These are phyloP conservation scores for Aphanomyces euteiches DNA, from an alignment of 352 stramenopile species.

Conservation along the genomic window DNA sequence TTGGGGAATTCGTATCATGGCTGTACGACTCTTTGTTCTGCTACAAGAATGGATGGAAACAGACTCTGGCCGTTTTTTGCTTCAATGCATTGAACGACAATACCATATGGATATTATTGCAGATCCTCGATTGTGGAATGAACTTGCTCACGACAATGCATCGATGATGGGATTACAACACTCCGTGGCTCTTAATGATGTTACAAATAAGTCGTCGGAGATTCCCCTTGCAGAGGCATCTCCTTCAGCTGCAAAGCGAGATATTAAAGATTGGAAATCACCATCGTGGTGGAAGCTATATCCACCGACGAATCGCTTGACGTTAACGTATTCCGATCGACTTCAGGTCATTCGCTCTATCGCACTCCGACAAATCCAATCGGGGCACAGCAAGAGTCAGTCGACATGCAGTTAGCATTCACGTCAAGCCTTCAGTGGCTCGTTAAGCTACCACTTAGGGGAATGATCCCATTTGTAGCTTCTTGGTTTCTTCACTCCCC, in stretches of 20 bases:
- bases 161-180: conserved; percentile 64
- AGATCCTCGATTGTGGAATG: conserved; percentile 78
- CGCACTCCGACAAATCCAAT: conserved; percentile 35
- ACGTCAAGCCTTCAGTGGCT: conserved; percentile 58
- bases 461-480: conserved; percentile 69
- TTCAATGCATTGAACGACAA: conserved; percentile 7
- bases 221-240: conserved; percentile 63
- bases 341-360: conserved; percentile 22
- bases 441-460: conserved; percentile 55
- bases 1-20: conserved; percentile 39
- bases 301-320: conserved; percentile 35
- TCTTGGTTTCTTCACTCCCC: conserved; percentile 35
- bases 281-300: conserved; percentile 48
- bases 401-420: conserved; percentile 33
- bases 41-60: conserved; percentile 18
- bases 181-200: conserved; percentile 80
- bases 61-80: background rate
- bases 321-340: conserved; percentile 31
- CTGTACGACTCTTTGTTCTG: conserved; percentile 23
- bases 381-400: conserved; percentile 19
- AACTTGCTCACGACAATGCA: conserved; percentile 73
- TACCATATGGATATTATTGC: conserved; percentile 62
- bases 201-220: conserved; percentile 48
- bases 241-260: background rate
- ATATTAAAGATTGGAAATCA: conserved; percentile 38